Conservation (phyloP, 352 stramenopile species). For the Phytophthora brassicae region DNA sequence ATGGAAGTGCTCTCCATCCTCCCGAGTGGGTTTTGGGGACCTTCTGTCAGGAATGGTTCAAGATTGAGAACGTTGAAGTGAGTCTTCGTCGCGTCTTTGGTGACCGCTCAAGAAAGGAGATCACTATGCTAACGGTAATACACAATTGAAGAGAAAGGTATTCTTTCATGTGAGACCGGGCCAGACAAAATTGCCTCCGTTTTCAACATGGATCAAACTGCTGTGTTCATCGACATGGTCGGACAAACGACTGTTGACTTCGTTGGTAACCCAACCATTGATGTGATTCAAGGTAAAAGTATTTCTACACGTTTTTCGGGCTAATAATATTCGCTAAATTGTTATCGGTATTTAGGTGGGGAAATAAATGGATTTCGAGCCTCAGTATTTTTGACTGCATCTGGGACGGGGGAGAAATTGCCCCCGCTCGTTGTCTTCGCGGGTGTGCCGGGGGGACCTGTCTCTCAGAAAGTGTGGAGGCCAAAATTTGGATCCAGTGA, state of each 20-base stretch:
- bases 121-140: background rate
- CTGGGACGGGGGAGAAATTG: constrained; percentile 4
- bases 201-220: constrained; percentile 20
- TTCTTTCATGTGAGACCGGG: background rate
- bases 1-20: constrained; percentile 7
- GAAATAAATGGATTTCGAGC: constrained; percentile 10
- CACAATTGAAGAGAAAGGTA: constrained; percentile 9
- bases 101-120: constrained; percentile 12
- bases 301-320: background rate
- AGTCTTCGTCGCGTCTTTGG: constrained; percentile 1
- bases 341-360: background rate
- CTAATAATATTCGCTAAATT: background rate
- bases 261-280: background rate
- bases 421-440: constrained; percentile 10
- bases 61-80: constrained; percentile 4
- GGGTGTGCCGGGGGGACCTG: background rate
- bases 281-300: constrained; percentile 6
- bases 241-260: constrained; percentile 16
- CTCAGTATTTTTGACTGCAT: constrained; percentile 8
- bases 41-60: constrained; percentile 5
- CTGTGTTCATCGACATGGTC: constrained; percentile 12
- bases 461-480: constrained; percentile 11
- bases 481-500: background rate
- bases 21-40: constrained; percentile 17
- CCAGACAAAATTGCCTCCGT: constrained; percentile 1